Conservation (phyloP, 176 grass and related monocot species). For the Oropetium thomaeum region DNA sequence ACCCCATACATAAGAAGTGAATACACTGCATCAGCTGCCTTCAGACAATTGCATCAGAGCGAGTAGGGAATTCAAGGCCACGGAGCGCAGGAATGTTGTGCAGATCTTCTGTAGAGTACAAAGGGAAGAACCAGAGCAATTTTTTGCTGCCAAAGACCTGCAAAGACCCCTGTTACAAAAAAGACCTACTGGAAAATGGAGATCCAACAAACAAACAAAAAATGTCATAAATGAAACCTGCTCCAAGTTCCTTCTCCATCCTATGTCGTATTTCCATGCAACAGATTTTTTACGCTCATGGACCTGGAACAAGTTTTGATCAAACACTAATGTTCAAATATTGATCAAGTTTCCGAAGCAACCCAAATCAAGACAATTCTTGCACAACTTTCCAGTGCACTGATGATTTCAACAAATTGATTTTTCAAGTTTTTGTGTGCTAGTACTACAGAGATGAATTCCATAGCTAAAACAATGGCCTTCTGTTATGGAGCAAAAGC, state of each 20-base stretch:
- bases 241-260: conserved; percentile 82
- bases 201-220: neutral
- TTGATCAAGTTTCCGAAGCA: neutral
- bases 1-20: conserved; percentile 7
- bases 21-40: neutral
- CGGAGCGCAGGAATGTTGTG: conserved; percentile 56
- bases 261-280: conserved; percentile 73
- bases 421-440: neutral
- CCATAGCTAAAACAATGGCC: neutral
- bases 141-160: conserved; percentile 88
- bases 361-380: neutral
- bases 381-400: neutral
- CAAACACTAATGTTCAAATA: neutral
- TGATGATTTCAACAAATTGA: neutral
- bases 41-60: conserved; percentile 43
- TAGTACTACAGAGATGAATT: too few species aligned
- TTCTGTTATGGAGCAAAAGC: too few species aligned
- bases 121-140: conserved; percentile 76
- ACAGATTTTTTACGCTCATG: conserved; percentile 62
- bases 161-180: neutral
- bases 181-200: neutral
- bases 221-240: conserved; percentile 40
- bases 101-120: conserved; percentile 70
- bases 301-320: conserved; percentile 47
- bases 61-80: conserved; percentile 76